Base-by-base conservation (phyloP, 495 filamentous ascomycete genomes). In the Parathielavia hyrcaniae region DNA sequence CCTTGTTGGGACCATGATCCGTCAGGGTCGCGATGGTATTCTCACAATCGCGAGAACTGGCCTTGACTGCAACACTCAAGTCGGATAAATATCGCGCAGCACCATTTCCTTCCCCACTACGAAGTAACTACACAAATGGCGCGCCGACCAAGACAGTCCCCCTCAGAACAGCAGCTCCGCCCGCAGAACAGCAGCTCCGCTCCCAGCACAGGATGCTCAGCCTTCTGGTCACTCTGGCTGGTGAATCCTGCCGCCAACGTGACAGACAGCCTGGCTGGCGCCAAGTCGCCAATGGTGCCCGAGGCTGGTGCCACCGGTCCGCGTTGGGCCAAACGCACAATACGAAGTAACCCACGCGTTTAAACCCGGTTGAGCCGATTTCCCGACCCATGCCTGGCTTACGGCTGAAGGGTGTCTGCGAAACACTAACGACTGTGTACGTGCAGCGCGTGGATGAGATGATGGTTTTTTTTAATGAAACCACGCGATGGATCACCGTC, bases 391-490 rank as follows among this genome's bases (percentile, higher is more conserved):
- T 45, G 30, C 38, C 22, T 45, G 30, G 52, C 52, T 54, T 20
- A 54, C 52, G 52, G 52, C 40, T 54, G 52, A 54, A 45, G 39
- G 39, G 52, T n/a, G n/a, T n/a, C n/a, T n/a, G n/a, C n/a, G n/a
- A n/a, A n/a, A n/a, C n/a, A n/a, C n/a, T n/a, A n/a, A n/a, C n/a
- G n/a, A n/a, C n/a, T n/a, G n/a, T n/a, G n/a, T n/a, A n/a, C n/a
- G n/a, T n/a, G n/a, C 52, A 9, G 36, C 19, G 36, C 17, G n/a
- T 23, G 20, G 26, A 30, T 30, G 26, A 30, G 26, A 30, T 30
- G 26, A 30, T 3, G 26, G 2, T 30, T 6, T 30, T 30, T 30
- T 6, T 30, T 30, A 3, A 30, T 30, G 26, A 30, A 6, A 30
- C 26, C 2, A 30, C 26, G 26, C 3, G 26, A 30, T 30, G 26